Conservation (phyloP, 805 yeast species). For the Cyberlindnera maclurae region DNA sequence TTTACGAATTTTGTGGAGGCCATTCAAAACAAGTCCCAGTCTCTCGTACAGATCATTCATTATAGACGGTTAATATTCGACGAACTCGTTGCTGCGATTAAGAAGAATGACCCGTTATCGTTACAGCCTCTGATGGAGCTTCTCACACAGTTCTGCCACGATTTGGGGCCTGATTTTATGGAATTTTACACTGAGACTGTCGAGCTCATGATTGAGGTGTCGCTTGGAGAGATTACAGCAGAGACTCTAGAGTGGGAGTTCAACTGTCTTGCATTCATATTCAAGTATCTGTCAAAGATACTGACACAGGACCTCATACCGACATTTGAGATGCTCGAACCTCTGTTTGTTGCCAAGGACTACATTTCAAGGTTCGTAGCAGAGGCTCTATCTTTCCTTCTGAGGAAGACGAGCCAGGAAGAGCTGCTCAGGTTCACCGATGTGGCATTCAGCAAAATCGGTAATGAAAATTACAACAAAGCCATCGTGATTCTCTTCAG, state of each 20-base stretch:
- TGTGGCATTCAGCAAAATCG: slow-evolving; percentile 32
- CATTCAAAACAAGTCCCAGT: slow-evolving; percentile 48
- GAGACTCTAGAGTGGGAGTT: slow-evolving; percentile 77
- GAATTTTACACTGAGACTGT: slow-evolving; percentile 55
- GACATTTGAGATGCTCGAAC: slow-evolving; percentile 59
- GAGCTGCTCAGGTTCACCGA: slow-evolving; percentile 41
- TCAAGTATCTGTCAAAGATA: slow-evolving; percentile 73
- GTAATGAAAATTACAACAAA: slow-evolving; percentile 41
- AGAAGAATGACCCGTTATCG: slow-evolving; percentile 57
- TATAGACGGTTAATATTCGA: slow-evolving; percentile 60
- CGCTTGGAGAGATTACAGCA: slow-evolving; percentile 40
- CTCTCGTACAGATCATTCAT: slow-evolving; percentile 74
- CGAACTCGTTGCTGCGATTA: slow-evolving; percentile 39
- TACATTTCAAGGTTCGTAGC: slow-evolving; percentile 78
- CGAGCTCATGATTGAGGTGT: slow-evolving; percentile 40
- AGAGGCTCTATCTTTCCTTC: slow-evolving; percentile 79
- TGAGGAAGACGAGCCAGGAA: slow-evolving; percentile 55
- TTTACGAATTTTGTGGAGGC: slow-evolving; percentile 58
- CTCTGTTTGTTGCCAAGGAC: slow-evolving; percentile 57
- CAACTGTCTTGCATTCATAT: slow-evolving; percentile 77
- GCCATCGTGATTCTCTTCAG: slow-evolving; percentile 57
- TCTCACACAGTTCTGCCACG: slow-evolving; percentile 81
- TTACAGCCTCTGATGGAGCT: slow-evolving; percentile 77
- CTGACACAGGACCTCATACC: slow-evolving; percentile 57
- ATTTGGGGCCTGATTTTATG: slow-evolving; percentile 86